Percentiles rank a stretch among this genome's conserved stretches.
phyloP scores from a whole-genome alignment of 805 yeast species.

The Cyberlindnera euphorbiiphila region DNA sequence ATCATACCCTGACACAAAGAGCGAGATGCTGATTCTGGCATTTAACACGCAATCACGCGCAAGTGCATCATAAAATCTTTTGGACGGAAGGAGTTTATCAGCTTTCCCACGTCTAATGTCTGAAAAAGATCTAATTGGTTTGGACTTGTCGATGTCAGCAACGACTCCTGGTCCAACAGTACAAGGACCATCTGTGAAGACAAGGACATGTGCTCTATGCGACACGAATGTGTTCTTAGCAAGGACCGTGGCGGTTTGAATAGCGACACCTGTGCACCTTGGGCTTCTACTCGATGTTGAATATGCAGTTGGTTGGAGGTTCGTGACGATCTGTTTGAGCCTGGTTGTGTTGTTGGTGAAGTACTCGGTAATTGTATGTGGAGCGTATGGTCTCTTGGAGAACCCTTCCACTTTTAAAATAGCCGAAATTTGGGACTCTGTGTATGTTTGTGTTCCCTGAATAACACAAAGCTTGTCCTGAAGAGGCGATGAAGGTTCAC shows the following conservation, averaged over 20 bases:
- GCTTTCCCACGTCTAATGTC: conserved; percentile 87
- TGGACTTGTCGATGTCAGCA: conserved; percentile 81
- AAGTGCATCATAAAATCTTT: conserved; percentile 66
- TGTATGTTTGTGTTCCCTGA: conserved; percentile 39
- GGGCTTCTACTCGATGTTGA: conserved; percentile 63
- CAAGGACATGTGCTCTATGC: conserved; percentile 77
- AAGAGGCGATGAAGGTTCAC: conserved; percentile 39
- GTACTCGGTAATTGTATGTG: conserved; percentile 3
- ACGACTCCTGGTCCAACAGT: conserved; percentile 90
- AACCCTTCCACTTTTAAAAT: not conserved
- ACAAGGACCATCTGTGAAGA: conserved; percentile 91
- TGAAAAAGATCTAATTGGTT: conserved; percentile 91
- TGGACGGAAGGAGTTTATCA: conserved; percentile 73
- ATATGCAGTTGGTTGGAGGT: conserved; percentile 42
- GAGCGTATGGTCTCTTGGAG: not conserved
- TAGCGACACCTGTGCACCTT: conserved; percentile 87
- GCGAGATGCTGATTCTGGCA: conserved; percentile 35
- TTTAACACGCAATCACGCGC: conserved; percentile 43
- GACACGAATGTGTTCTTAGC: conserved; percentile 70
- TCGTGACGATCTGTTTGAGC: conserved; percentile 2
- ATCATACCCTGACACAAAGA: conserved; percentile 85
- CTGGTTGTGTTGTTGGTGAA: not conserved
- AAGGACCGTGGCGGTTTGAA: conserved; percentile 71
- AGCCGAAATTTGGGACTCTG: conserved; percentile 1
- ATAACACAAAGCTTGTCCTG: conserved; percentile 4